phyloP scores from a whole-genome alignment of 208 protist species.

The Leishmania gerbilli region DNA sequence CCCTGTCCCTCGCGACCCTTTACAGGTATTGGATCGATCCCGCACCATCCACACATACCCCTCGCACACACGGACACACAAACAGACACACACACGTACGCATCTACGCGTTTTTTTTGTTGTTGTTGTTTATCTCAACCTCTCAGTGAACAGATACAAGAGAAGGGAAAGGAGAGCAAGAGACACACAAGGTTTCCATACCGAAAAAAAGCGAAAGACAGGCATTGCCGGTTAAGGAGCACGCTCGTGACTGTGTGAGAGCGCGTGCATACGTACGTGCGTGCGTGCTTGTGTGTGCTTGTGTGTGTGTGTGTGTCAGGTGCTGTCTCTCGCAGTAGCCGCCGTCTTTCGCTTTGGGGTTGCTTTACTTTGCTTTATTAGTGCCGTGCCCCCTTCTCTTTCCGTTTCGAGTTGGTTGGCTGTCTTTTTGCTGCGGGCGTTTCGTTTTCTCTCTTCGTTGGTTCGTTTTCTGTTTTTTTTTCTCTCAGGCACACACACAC shows the following conservation, averaged over 20 bases:
- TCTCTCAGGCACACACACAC: not conserved
- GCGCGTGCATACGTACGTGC: not conserved
- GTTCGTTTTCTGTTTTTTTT: constrained; percentile 5
- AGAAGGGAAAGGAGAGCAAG: not conserved
- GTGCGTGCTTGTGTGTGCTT: too few species aligned
- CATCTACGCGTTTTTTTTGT: not conserved
- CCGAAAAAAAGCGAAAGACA: not conserved
- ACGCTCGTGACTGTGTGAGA: not conserved
- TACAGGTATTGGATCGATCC: not conserved
- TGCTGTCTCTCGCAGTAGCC: not conserved
- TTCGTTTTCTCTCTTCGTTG: not conserved
- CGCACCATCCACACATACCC: too few species aligned
- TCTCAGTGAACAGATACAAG: not conserved
- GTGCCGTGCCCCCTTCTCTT: not conserved
- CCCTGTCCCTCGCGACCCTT: not conserved
- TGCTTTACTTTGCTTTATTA: not conserved
- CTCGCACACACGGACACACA: not conserved
- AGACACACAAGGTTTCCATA: not conserved
- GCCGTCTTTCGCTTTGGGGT: not conserved
- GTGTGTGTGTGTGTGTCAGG: not conserved
- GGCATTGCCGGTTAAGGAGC: not conserved
- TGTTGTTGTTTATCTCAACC: not conserved
- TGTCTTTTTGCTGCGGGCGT: too few species aligned
- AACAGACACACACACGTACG: not conserved
- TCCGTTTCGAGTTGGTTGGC: too few species aligned